phyloP scores from a whole-genome alignment of 495 filamentous ascomycete species.

The Pyrenopolyporus hunteri region DNA sequence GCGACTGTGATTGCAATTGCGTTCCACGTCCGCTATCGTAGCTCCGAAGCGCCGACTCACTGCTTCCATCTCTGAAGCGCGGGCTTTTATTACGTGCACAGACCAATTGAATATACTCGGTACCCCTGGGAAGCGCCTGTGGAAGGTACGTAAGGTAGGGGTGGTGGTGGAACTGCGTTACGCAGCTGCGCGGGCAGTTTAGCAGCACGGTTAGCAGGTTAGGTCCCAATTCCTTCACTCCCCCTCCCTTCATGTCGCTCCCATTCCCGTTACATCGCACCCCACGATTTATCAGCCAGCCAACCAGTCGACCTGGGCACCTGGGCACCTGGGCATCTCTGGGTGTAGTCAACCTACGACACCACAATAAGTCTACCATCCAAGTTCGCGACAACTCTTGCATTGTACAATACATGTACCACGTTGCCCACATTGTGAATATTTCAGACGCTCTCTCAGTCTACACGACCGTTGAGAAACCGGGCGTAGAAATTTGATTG shows the following conservation, averaged over 20 bases:
- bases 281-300: conserved; percentile 29
- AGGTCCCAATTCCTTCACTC: neutral
- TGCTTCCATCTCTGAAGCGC: neutral
- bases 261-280: conserved; percentile 29
- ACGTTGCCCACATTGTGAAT: neutral
- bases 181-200: no score
- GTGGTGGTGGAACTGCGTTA: no score
- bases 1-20: neutral
- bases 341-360: conserved; percentile 5
- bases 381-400: conserved; percentile 17
- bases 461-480: neutral
- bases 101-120: conserved; percentile 5
- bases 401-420: neutral
- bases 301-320: no score
- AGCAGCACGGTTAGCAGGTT: no score
- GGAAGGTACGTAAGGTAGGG: neutral
- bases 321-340: no score
- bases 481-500: no score
- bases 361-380: neutral
- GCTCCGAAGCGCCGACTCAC: conserved; percentile 25
- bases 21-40: conserved; percentile 26
- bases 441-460: neutral
- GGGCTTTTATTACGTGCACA: conserved; percentile 5
- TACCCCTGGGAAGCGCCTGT: neutral
- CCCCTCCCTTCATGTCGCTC: conserved; percentile 2